Evolutionary conservation across 2,329 filamentous ascomycete genomes (phyloP).

Genomic region (Huntiella moniliformis): DNA sequence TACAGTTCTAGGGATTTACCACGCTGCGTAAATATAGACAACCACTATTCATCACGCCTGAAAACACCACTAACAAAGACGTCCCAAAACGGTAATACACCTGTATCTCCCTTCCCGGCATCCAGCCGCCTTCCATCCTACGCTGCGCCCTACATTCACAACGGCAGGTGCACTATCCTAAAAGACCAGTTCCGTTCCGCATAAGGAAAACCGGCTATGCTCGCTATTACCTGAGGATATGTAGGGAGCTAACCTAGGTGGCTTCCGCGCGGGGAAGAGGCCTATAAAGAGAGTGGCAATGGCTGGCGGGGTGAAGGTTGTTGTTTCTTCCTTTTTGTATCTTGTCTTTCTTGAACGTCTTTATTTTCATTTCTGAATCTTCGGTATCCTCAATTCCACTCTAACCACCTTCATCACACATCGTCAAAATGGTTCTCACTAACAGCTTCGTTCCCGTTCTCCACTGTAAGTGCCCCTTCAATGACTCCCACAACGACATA

Average conservation of each 20-base stretch:
- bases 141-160: too few relatives aligned
- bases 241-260: not conserved
- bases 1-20: too few relatives aligned
- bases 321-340: slow-evolving; percentile 4
- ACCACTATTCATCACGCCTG: too few relatives aligned
- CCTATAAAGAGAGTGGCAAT: not conserved
- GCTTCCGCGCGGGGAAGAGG: not conserved
- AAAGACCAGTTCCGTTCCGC: too few relatives aligned
- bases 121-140: too few relatives aligned
- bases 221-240: too few relatives aligned
- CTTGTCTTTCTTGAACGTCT: not conserved
- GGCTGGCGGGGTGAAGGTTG: not conserved
- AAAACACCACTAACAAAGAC: too few relatives aligned
- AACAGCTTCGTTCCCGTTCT: slow-evolving; percentile 11
- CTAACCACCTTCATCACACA: not conserved
- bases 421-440: slow-evolving; percentile 9
- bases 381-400: not conserved
- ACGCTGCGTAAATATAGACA: too few relatives aligned
- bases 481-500: not conserved
- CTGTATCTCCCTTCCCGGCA: too few relatives aligned
- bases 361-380: not conserved
- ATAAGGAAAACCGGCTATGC: too few relatives aligned
- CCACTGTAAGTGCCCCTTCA: slow-evolving; percentile 5
- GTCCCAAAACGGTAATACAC: too few relatives aligned
- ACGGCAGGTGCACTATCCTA: too few relatives aligned